A percentile compares a stretch with the other conserved stretches of the same genome.
Evolutionary conservation across 2,329 filamentous ascomycete genomes (phyloP).

Genomic region (Stromatinia cepivora): DNA sequence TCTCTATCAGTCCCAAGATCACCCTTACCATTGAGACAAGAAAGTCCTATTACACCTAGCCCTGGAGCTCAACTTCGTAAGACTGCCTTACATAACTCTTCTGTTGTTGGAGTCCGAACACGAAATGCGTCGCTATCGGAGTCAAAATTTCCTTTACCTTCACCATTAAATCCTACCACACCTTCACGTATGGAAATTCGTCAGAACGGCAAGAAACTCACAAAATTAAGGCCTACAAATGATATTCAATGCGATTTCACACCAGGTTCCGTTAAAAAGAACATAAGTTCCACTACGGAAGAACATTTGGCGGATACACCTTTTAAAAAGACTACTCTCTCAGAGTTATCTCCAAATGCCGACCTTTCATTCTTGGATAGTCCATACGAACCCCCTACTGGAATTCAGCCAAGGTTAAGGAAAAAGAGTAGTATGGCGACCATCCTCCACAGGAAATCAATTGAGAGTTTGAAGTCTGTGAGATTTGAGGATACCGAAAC

Average conservation of each 20-base stretch:
- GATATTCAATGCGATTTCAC: neutral
- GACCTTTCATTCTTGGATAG: constrained; percentile 20
- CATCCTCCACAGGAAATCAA: neutral
- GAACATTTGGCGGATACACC: neutral
- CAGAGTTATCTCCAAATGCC: neutral
- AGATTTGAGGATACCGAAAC: neutral
- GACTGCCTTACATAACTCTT: constrained; percentile 3
- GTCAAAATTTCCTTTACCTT: neutral
- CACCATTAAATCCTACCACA: neutral
- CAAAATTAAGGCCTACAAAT: neutral
- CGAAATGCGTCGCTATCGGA: neutral
- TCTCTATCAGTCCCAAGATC: neutral
- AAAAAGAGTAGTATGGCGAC: constrained; percentile 8
- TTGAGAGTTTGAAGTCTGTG: constrained; percentile 16
- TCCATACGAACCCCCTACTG: constrained; percentile 7
- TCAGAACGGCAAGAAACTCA: neutral
- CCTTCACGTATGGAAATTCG: neutral
- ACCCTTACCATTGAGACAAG: neutral
- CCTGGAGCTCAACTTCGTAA: neutral
- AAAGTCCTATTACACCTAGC: neutral
- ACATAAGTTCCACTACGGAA: neutral
- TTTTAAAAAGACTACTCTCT: neutral
- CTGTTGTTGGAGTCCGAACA: neutral
- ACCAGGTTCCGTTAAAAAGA: neutral
- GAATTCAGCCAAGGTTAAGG: neutral